Percentiles rank a stretch among this genome's conserved stretches.
phyloP scores from a whole-genome alignment of 2,329 filamentous ascomycete genomes.

The Colletotrichum coccodes region DNA sequence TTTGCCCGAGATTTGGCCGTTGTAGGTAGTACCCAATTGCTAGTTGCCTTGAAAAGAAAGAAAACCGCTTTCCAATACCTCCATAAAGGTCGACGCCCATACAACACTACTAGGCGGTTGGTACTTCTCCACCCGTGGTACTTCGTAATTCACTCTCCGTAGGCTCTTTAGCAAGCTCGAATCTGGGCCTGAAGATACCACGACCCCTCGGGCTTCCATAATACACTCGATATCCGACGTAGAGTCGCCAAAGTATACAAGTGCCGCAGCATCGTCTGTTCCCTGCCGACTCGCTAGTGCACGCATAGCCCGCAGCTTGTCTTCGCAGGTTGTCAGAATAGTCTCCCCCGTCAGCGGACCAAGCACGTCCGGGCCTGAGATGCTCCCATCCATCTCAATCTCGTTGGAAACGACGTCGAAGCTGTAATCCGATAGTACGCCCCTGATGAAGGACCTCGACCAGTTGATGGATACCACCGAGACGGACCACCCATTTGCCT shows the following conservation, averaged over 20 bases:
- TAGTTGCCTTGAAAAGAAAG: not conserved
- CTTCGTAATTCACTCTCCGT: constrained; percentile 43
- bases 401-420: constrained; percentile 57
- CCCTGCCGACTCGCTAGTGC: constrained; percentile 38
- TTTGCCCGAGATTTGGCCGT: not conserved
- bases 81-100: constrained; percentile 44
- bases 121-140: constrained; percentile 39
- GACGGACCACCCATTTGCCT: constrained; percentile 47
- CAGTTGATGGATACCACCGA: constrained; percentile 63
- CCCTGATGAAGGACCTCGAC: constrained; percentile 58
- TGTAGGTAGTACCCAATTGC: not conserved
- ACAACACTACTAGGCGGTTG: constrained; percentile 38
- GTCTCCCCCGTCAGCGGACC: constrained; percentile 38
- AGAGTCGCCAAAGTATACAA: constrained; percentile 69
- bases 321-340: constrained; percentile 50
- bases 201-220: constrained; percentile 54
- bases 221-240: constrained; percentile 66
- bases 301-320: constrained; percentile 57
- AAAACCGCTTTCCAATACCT: constrained; percentile 31
- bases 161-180: constrained; percentile 37
- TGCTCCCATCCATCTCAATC: constrained; percentile 47
- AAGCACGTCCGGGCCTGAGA: constrained; percentile 51
- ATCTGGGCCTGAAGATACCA: constrained; percentile 50
- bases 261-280: constrained; percentile 32
- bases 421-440: constrained; percentile 47